phyloP scores from a whole-genome alignment of 164 flowering plant species.

The Piper betle region DNA sequence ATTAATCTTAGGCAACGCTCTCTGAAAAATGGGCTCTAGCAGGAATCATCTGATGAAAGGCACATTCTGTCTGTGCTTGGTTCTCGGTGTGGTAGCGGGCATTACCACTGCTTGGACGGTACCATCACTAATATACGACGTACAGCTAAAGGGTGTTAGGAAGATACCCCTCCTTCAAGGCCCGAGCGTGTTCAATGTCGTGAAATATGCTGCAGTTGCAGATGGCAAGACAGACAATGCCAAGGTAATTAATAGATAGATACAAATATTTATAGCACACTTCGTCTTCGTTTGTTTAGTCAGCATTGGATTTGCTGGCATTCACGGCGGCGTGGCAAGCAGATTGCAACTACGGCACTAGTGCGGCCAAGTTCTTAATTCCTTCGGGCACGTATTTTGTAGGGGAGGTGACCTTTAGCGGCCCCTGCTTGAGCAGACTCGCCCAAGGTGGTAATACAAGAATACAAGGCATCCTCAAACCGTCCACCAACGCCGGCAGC shows the following conservation, averaged over 20 bases:
- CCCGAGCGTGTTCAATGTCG: constrained; percentile 18
- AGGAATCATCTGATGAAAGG: too few relatives aligned
- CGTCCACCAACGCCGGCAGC: too few relatives aligned
- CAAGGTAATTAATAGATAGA: constrained; percentile 6
- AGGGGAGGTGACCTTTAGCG: constrained; percentile 1
- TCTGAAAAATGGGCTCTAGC: too few relatives aligned
- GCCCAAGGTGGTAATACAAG: neutral
- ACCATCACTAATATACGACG: too few relatives aligned
- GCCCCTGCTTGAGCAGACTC: constrained; percentile 3
- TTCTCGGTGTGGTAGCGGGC: too few relatives aligned
- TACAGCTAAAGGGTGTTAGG: neutral
- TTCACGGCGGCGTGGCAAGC: constrained; percentile 2
- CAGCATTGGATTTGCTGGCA: neutral
- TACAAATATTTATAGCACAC: neutral
- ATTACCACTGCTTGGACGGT: too few relatives aligned
- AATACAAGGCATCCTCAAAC: neutral
- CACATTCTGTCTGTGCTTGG: too few relatives aligned
- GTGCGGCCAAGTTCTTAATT: neutral
- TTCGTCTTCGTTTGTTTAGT: neutral
- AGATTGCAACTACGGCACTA: constrained; percentile 1
- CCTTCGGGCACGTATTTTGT: constrained; percentile 1
- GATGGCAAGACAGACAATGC: constrained; percentile 16
- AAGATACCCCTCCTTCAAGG: too few relatives aligned
- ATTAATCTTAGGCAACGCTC: too few relatives aligned
- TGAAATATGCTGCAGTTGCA: constrained; percentile 17